phyloP scores from a whole-genome alignment of 805 yeast genomes.

The Sungouiella blattae region DNA sequence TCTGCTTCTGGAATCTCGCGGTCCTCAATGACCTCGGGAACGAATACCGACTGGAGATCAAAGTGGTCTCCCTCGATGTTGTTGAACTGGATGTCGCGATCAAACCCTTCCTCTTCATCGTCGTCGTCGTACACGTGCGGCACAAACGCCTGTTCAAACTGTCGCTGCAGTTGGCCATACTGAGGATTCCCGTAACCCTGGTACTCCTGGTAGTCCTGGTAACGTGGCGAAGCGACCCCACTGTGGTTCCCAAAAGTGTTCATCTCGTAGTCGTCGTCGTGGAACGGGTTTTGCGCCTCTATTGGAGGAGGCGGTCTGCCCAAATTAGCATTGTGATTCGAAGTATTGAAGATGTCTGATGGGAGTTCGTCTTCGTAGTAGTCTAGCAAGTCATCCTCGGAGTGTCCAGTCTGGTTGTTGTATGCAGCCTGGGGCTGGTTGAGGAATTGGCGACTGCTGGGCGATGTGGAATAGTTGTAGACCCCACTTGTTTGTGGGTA shows the following conservation, averaged over 20 bases:
- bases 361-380: constrained; percentile 15
- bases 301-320: constrained; percentile 6
- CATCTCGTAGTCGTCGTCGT: constrained; percentile 24
- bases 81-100: constrained; percentile 35
- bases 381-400: constrained; percentile 10
- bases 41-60: constrained; percentile 32
- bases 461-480: constrained; percentile 10
- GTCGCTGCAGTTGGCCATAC: background rate
- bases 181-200: constrained; percentile 8
- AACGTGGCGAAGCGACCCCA: no score
- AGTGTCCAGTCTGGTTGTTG: constrained; percentile 2
- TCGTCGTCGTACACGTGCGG: constrained; percentile 41
- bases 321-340: constrained; percentile 3
- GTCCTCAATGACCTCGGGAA: constrained; percentile 18
- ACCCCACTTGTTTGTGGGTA: constrained; percentile 10
- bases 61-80: constrained; percentile 41
- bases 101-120: constrained; percentile 40
- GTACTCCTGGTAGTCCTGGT: constrained; percentile 15
- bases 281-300: constrained; percentile 8
- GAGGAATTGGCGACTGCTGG: background rate
- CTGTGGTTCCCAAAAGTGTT: background rate
- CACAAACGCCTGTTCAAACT: constrained; percentile 38
- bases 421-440: constrained; percentile 10
- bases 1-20: constrained; percentile 1
- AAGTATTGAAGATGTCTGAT: constrained; percentile 11